phyloP scores from a whole-genome alignment of 139 green algal genomes.

The Micractinium conductrix region DNA sequence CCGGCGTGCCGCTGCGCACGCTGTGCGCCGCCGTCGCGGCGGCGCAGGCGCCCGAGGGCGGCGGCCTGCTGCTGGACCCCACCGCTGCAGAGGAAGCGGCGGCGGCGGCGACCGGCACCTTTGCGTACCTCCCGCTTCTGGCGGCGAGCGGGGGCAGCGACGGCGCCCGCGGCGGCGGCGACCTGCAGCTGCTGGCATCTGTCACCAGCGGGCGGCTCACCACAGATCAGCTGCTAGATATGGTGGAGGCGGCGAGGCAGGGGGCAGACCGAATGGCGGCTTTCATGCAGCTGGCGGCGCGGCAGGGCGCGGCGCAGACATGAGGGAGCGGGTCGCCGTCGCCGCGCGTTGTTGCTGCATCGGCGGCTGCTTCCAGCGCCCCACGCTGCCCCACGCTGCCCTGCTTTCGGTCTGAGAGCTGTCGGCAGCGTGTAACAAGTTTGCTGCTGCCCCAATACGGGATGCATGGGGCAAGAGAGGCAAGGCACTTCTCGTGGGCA shows the following conservation, averaged over 20 bases:
- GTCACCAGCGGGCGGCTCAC: constrained; percentile 1
- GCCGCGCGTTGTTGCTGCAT: too few relatives aligned
- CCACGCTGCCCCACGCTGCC: too few relatives aligned
- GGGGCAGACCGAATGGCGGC: constrained; percentile 16
- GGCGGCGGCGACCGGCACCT: neutral
- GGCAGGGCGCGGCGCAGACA: constrained; percentile 3
- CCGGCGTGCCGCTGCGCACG: constrained; percentile 66
- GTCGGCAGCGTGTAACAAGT: too few relatives aligned
- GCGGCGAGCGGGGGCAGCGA: neutral
- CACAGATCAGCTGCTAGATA: constrained; percentile 25
- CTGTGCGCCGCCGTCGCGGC: neutral
- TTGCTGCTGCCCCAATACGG: too few relatives aligned
- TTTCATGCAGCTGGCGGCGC: constrained; percentile 25
- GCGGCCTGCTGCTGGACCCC: constrained; percentile 19
- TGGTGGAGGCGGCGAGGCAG: constrained; percentile 19
- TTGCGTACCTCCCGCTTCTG: constrained; percentile 26
- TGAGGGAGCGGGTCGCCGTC: too few relatives aligned
- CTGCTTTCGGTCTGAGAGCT: too few relatives aligned
- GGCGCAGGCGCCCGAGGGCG: neutral
- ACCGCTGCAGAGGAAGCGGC: constrained; percentile 7
- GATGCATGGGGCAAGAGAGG: too few relatives aligned
- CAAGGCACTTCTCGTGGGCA: too few relatives aligned
- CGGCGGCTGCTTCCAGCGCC: too few relatives aligned
- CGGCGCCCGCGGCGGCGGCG: neutral
- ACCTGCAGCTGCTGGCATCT: constrained; percentile 19